Base-by-base conservation (phyloP, 768 basidiomycete genomes). In the Collybia sordida region DNA sequence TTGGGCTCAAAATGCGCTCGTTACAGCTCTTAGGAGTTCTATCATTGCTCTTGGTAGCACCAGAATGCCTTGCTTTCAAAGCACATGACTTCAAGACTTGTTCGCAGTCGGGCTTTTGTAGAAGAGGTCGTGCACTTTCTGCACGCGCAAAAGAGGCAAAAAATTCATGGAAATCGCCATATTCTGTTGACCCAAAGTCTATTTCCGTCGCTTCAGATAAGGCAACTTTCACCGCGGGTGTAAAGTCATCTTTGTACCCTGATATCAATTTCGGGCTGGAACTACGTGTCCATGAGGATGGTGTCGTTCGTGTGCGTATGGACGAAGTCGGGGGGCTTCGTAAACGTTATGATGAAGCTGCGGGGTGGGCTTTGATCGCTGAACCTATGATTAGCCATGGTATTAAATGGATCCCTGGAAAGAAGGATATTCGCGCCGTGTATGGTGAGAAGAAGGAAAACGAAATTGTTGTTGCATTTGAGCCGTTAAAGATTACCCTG, bases 81-180 rank as follows among this genome's bases (percentile, higher is more conserved):
- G 72, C 77, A 17, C 79, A 87, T 51, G 93, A 98, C 69, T 99
- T 95, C 79, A 98, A 97, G 69, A 92, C 84, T 50, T 98, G 97
- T 63, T 77, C 79, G n/a, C 92, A 98, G 68, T 82, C 93, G 0
- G 94, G 90, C 17, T 98, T 99, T 70, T 98, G 97, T 74, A 82
- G 91, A 53, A 66, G 74, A 55, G 93, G 94, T 45, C 85, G 96
- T 41, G 89, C 88, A 0, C 81, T 99, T 39, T 81, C 93, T 50
- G 73, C 79, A 7, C 83, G 92, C 41, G 88, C 91, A 4, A 72
- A 72, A 35, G 81, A 80, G 46, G 75, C 78, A 6, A 67, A 69
- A 24, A 65, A 73, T 11, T 67, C 74, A 3, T 98, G 94, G 90
- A 74, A 69, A 34, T 97, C 95, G 0, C 96, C 96, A 1, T 99